Base-by-base conservation (phyloP, 208 protist genomes). In the Acanthamoeba divionensis region DNA sequence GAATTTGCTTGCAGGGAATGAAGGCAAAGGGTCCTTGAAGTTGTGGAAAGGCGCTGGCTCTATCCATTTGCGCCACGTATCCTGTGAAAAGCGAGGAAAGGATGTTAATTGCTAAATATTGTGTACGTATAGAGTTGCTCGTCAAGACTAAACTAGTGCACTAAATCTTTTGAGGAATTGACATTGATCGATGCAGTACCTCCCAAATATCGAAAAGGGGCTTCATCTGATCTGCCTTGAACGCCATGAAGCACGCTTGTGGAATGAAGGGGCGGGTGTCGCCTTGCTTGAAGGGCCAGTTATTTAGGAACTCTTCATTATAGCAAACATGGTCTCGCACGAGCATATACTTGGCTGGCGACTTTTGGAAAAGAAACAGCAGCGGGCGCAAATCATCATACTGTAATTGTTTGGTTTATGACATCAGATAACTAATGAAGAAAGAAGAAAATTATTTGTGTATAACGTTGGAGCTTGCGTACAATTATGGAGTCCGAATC, bases 191-290 rank as follows among this genome's bases (percentile, higher is more conserved):
- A n/a, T n/a, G n/a, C n/a, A n/a, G n/a, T n/a, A n/a, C n/a, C n/a
- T 73, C 65, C 65, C 65, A 73, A 7, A 73, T 21, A 26, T 29
- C 47, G 65, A 73, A 73, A 1, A 73, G 65, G 29, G 36, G n/a
- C 65, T 73, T 73, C 65, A 73, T 73, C 36, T 73, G 65, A 21
- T 73, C 65, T 21, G 65, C 65, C 65, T 73, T 73, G 65, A 73
- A 73, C 8, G 21, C 65, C 65, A 73, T 73, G 65, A 73, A 73
- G 65, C 65, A 73, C 7, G 65, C 65, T 41, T 73, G 65, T 50
- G 65, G 65, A 13, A 73, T 26, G 65, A 73, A 73, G 65, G 65
- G 36, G 31, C 65, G 15, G 21, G 36, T 41, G 21, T 73, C 29
- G 9, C 0, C 9, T 2, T 45, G 6, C 65, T 73, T 73, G 65